These are phyloP conservation scores for Nemania diffusa DNA, from an alignment of 2,329 filamentous ascomycete genomes.

Conservation along the genomic window DNA sequence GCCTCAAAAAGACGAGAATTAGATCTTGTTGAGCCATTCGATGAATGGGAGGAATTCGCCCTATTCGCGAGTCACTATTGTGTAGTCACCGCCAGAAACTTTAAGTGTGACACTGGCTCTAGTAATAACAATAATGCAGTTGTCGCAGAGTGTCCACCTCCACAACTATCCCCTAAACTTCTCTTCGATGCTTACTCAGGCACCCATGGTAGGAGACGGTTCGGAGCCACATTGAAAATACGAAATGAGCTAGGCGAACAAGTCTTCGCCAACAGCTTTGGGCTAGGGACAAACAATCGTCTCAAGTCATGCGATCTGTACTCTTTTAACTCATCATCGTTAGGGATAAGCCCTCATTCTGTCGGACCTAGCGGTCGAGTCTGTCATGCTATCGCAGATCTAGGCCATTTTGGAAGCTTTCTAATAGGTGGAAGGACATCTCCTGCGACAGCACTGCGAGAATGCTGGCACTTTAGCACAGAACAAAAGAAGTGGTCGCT, in stretches of 20 bases:
- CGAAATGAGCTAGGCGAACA: slow-evolving; percentile 54
- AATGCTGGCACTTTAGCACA: slow-evolving; percentile 79
- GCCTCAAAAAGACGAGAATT: slow-evolving; percentile 68
- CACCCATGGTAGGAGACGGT: slow-evolving; percentile 64
- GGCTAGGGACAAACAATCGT: slow-evolving; percentile 57
- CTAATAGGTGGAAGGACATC: slow-evolving; percentile 83
- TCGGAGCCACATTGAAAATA: slow-evolving; percentile 64
- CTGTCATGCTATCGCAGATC: slow-evolving; percentile 79
- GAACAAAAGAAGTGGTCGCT: slow-evolving; percentile 67
- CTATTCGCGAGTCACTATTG: slow-evolving; percentile 88
- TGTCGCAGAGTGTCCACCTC: slow-evolving; percentile 15
- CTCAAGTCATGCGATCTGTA: slow-evolving; percentile 64
- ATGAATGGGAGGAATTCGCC: slow-evolving; percentile 96
- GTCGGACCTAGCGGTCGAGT: slow-evolving; percentile 63
- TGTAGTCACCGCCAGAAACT: slow-evolving; percentile 71
- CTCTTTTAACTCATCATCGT: slow-evolving; percentile 44
- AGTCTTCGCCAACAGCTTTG: slow-evolving; percentile 59
- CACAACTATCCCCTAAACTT: slow-evolving; percentile 31
- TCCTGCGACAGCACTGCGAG: slow-evolving; percentile 72
- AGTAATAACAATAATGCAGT: not conserved
- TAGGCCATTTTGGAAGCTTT: slow-evolving; percentile 68
- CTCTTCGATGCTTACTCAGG: slow-evolving; percentile 53
- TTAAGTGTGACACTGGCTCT: slow-evolving; percentile 4
- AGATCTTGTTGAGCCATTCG: slow-evolving; percentile 82
- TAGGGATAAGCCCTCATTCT: slow-evolving; percentile 37